These are phyloP conservation scores for Suillus cothurnatus DNA, from an alignment of 768 basidiomycete genomes.

Conservation along the genomic window DNA sequence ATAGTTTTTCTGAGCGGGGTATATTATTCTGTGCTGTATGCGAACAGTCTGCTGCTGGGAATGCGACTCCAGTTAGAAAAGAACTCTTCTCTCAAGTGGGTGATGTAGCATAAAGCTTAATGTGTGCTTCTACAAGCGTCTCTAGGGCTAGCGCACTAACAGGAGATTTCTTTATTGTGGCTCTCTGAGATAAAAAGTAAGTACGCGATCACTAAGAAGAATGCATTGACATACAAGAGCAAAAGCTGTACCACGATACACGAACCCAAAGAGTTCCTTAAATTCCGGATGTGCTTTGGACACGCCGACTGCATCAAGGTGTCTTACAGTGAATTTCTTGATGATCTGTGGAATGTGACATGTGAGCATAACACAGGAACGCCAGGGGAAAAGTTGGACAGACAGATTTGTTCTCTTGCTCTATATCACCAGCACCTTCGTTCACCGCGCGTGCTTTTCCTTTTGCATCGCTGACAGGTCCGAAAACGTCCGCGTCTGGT, in stretches of 20 bases:
- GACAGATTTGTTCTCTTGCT: slow-evolving; percentile 66
- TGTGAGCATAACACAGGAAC: background rate
- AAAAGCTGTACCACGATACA: slow-evolving; percentile 43
- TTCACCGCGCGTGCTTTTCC: slow-evolving; percentile 31
- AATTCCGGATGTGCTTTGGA: slow-evolving; percentile 41
- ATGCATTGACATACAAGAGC: slow-evolving; percentile 37
- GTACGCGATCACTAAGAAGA: background rate
- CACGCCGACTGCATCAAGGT: slow-evolving; percentile 35
- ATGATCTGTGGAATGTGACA: slow-evolving; percentile 31
- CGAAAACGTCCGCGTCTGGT: slow-evolving; percentile 34
- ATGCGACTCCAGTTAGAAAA: background rate
- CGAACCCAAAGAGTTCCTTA: slow-evolving; percentile 40
- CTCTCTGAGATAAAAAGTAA: background rate
- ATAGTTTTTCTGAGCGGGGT: background rate
- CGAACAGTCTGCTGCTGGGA: background rate
- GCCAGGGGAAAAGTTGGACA: slow-evolving; percentile 17
- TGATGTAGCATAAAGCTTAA: slow-evolving; percentile 4
- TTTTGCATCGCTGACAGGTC: slow-evolving; percentile 39
- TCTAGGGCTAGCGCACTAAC: slow-evolving; percentile 1
- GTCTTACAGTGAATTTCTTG: slow-evolving; percentile 40
- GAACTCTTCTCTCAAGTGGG: background rate
- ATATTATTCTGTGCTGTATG: background rate
- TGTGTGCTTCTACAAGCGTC: background rate
- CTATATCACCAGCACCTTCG: slow-evolving; percentile 37
- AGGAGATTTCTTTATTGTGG: background rate